phyloP scores from a whole-genome alignment of 139 green algal genomes.

The Micractinium conductrix region DNA sequence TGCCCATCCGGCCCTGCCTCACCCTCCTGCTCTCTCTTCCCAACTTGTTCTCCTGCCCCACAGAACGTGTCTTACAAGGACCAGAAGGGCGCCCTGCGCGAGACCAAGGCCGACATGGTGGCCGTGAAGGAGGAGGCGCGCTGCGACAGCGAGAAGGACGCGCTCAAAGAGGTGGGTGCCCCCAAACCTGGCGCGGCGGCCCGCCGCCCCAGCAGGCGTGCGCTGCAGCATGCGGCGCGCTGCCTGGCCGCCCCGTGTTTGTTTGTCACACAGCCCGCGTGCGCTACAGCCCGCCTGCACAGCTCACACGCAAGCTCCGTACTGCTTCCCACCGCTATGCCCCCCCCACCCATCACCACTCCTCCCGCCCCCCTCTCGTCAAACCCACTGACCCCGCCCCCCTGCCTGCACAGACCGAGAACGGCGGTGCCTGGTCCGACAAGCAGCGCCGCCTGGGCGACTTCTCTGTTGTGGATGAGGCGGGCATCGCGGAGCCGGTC shows the following conservation, averaged over 20 bases:
- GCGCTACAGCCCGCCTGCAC: neutral
- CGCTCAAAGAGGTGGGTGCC: constrained; percentile 40
- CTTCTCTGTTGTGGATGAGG: constrained; percentile 33
- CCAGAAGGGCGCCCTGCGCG: constrained; percentile 6
- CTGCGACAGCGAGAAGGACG: constrained; percentile 52
- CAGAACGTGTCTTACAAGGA: constrained; percentile 48
- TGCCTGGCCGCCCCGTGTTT: too few relatives aligned
- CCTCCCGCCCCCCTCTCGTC: neutral
- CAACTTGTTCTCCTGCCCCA: neutral
- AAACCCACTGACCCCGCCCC: too few relatives aligned
- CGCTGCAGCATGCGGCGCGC: too few relatives aligned
- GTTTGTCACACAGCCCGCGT: neutral
- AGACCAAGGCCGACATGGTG: constrained; percentile 47
- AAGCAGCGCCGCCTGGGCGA: constrained; percentile 36
- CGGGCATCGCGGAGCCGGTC: constrained; percentile 31
- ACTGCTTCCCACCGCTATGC: neutral
- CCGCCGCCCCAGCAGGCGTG: too few relatives aligned
- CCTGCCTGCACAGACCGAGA: neutral
- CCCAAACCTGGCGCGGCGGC: constrained; percentile 28
- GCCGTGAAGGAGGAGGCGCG: constrained; percentile 47
- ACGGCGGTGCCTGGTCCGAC: neutral
- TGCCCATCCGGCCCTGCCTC: neutral
- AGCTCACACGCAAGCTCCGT: too few relatives aligned
- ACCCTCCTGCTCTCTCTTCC: neutral
- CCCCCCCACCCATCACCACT: neutral